Evolutionary conservation across 257 asterid genomes (phyloP).

Genomic region (Anisodus tanguticus): DNA sequence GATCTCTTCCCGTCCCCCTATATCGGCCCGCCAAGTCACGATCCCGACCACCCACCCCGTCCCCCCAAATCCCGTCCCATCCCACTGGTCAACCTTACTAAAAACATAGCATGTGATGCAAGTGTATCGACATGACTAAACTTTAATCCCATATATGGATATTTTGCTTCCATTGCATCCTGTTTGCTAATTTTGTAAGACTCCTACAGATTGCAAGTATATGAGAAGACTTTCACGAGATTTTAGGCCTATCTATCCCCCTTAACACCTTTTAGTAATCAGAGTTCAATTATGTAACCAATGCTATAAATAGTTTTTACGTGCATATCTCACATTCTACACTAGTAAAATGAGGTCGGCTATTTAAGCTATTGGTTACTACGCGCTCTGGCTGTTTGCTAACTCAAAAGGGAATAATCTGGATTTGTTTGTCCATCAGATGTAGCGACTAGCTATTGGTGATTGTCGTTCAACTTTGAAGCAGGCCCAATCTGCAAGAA

Average conservation of each 20-base stretch:
- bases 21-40: too few species aligned
- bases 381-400: not conserved
- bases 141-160: not conserved
- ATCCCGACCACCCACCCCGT: too few species aligned
- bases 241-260: not conserved
- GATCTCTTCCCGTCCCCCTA: too few species aligned
- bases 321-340: slow-evolving; percentile 11
- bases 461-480: not conserved
- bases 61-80: too few species aligned
- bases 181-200: not conserved
- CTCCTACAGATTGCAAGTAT: not conserved
- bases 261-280: not conserved
- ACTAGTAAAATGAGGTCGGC: not conserved
- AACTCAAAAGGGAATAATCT: not conserved
- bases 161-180: slow-evolving; percentile 1
- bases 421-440: slow-evolving; percentile 3
- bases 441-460: slow-evolving; percentile 2
- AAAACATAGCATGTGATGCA: not conserved
- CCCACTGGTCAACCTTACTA: not conserved
- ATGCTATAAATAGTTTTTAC: not conserved
- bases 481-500: not conserved
- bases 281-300: not conserved
- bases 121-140: not conserved
- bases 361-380: not conserved
- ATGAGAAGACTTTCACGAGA: not conserved